Percentiles rank a stretch among this genome's conserved stretches.
phyloP scores from a whole-genome alignment of 305 asterid species.

The Andrographis paniculata region DNA sequence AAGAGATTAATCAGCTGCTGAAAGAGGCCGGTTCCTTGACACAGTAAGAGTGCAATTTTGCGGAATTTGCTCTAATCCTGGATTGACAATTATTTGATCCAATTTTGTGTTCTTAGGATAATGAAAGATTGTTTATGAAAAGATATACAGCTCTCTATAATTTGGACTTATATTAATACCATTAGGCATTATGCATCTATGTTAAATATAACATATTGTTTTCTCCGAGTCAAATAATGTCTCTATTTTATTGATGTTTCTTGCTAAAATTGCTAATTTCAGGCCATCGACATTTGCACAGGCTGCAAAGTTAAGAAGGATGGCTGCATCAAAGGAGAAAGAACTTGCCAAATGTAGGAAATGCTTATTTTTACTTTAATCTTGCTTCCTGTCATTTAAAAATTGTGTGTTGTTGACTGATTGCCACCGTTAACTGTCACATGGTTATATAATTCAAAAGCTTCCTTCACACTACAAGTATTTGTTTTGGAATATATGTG shows the following conservation, averaged over 20 bases:
- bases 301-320: conserved; percentile 85
- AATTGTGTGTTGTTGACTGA: too few relatives aligned
- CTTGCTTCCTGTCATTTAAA: too few relatives aligned
- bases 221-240: too few relatives aligned
- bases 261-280: conserved; percentile 13
- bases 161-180: background rate
- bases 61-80: background rate
- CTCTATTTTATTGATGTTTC: too few relatives aligned
- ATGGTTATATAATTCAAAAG: too few relatives aligned
- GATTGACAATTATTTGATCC: background rate
- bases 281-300: conserved; percentile 99
- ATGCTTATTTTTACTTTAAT: conserved; percentile 7
- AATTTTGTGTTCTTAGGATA: background rate
- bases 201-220: too few relatives aligned
- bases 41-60: conserved; percentile 42
- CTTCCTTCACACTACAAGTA: too few relatives aligned
- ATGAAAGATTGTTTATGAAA: background rate
- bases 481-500: too few relatives aligned
- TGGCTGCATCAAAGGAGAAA: conserved; percentile 82
- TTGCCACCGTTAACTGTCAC: too few relatives aligned
- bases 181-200: too few relatives aligned
- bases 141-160: too few relatives aligned
- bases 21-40: conserved; percentile 74
- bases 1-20: conserved; percentile 66
- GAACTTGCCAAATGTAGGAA: conserved; percentile 75